These are phyloP conservation scores for Mycena belliarum DNA, from an alignment of 768 basidiomycete genomes.

Conservation along the genomic window DNA sequence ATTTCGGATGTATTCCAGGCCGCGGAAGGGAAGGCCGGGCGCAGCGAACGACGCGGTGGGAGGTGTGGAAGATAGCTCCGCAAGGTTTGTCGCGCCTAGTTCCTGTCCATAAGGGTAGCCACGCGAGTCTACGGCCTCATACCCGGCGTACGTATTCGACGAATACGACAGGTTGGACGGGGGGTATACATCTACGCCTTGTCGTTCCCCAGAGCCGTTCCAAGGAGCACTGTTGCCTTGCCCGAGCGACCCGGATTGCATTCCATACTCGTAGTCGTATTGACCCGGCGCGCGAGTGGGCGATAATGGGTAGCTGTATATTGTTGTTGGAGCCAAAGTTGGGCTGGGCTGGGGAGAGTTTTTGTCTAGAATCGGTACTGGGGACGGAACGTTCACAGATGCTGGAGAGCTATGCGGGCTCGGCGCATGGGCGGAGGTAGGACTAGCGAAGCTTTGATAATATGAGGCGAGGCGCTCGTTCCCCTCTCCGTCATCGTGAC, in stretches of 20 bases:
- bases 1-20: slow-evolving; percentile 82
- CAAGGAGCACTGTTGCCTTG: slow-evolving; percentile 48
- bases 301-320: slow-evolving; percentile 43
- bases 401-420: slow-evolving; percentile 78
- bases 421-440: slow-evolving; percentile 44
- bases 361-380: slow-evolving; percentile 52
- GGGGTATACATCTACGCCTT: slow-evolving; percentile 46
- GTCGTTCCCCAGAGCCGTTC: slow-evolving; percentile 42
- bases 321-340: slow-evolving; percentile 44
- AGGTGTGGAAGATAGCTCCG: slow-evolving; percentile 56
- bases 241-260: slow-evolving; percentile 39
- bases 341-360: slow-evolving; percentile 56
- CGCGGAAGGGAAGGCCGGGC: slow-evolving; percentile 79
- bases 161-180: slow-evolving; percentile 39
- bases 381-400: slow-evolving; percentile 72
- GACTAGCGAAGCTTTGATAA: slow-evolving; percentile 59
- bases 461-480: slow-evolving; percentile 47
- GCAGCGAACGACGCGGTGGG: slow-evolving; percentile 67
- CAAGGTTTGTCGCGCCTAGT: slow-evolving; percentile 31
- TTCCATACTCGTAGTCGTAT: slow-evolving; percentile 57
- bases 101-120: slow-evolving; percentile 37
- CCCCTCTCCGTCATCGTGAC: slow-evolving; percentile 63
- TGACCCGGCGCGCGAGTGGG: slow-evolving; percentile 55
- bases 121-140: slow-evolving; percentile 33
- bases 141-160: slow-evolving; percentile 41